These are phyloP conservation scores for Globisporangium echinulatum DNA, from an alignment of 352 stramenopile species.

Conservation along the genomic window DNA sequence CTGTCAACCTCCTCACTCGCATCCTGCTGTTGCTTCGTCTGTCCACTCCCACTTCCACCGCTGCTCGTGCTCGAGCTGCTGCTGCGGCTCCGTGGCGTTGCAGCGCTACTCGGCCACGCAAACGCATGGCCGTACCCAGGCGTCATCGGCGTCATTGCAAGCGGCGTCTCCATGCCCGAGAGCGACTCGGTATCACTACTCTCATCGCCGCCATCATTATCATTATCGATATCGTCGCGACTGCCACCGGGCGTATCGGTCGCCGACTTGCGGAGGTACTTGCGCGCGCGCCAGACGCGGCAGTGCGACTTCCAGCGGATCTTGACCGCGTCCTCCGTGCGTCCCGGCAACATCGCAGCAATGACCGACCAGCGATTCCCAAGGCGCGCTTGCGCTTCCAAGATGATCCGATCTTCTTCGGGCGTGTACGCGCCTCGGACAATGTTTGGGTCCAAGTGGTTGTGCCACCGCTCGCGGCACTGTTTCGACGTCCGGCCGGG, in stretches of 20 bases:
- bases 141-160: slow-evolving; percentile 15
- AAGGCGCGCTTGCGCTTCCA: slow-evolving; percentile 75
- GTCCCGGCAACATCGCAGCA: slow-evolving; percentile 77
- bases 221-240: not conserved
- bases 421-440: slow-evolving; percentile 83
- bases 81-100: not conserved
- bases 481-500: slow-evolving; percentile 85
- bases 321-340: slow-evolving; percentile 90
- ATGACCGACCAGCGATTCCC: slow-evolving; percentile 90
- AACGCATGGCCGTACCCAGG: slow-evolving; percentile 10
- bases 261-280: slow-evolving; percentile 69
- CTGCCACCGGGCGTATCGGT: slow-evolving; percentile 6
- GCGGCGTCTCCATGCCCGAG: slow-evolving; percentile 15
- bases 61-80: not conserved
- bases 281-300: slow-evolving; percentile 72
- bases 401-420: slow-evolving; percentile 86
- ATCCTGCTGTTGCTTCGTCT: too few relatives aligned
- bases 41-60: not conserved
- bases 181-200: slow-evolving; percentile 14
- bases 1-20: too few relatives aligned
- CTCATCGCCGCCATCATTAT: slow-evolving; percentile 1
- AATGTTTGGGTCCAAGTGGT: slow-evolving; percentile 86
- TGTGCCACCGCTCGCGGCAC: slow-evolving; percentile 88
- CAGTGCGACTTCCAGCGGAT: slow-evolving; percentile 90
- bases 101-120: slow-evolving; percentile 5